Evolutionary conservation across 192 early-diverging fungal species (phyloP), one percentile per base, ranked within the genome.

Genomic region (Coemansia sp.): DNA sequence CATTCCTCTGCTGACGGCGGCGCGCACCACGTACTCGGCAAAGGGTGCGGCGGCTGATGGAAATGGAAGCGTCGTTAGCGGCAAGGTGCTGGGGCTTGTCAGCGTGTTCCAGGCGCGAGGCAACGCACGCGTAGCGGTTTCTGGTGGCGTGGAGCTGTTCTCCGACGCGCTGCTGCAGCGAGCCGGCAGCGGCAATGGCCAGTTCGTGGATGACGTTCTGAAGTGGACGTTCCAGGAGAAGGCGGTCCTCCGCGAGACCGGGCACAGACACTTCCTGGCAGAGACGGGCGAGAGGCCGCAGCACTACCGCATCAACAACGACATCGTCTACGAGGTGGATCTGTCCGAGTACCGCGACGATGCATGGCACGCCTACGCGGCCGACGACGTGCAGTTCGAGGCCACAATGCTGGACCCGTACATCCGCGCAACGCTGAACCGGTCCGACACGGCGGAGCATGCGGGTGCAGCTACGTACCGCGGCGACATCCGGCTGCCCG

Each of bases 331-430:
- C 75, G 81, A 84, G 20, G 82, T 97, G 50, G 87, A 88, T 22
- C 72, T 99, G 29, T 79, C 89, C 0, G 92, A 94, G 70, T 96
- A 89, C 79, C 66, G 75, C 41, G 83, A 87, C 62, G 84, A 86
- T 71, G 59, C 82, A 23, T 99, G 96, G 95, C 82, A 83, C n/a
- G 88, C 95, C 15, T 97, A 91, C 68, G 45, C 19, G 17, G 76
- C 81, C 34, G 83, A 89, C 22, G 74, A 85, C 28, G 77, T 98
- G 48, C 95, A 97, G 72, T 87, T 98, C 59, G 92, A 96, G 72
- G 84, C 92, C 34, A 91, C 89, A 25, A 99, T 99, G 97, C 84
- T 99, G 40, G 96, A 99, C 72, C 97, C 97, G 9, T 96, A 98
- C 73, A 83, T 99, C 57, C 89, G 89, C 65, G 74, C 86, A 56